These are phyloP conservation scores for Myrica gale DNA, from an alignment of 306 rosid genomes.

Conservation along the genomic window DNA sequence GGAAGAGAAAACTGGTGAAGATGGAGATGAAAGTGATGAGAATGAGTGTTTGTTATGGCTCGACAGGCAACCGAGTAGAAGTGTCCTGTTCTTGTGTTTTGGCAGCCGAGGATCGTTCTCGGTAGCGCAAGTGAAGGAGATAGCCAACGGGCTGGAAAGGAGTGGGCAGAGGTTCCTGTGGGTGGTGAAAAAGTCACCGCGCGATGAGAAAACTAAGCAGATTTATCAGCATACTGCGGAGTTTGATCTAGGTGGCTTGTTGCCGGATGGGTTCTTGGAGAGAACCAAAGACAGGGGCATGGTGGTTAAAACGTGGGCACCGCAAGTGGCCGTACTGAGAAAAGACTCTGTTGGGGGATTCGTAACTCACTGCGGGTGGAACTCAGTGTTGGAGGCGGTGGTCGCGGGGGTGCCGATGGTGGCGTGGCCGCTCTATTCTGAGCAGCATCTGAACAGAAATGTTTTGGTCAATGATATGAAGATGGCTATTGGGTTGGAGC, in stretches of 20 bases:
- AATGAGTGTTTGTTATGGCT: slow-evolving; percentile 31
- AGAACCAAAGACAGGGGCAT: slow-evolving; percentile 45
- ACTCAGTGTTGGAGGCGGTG: slow-evolving; percentile 44
- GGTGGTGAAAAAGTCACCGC: slow-evolving; percentile 26
- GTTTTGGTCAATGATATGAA: slow-evolving; percentile 50
- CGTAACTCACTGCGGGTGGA: slow-evolving; percentile 34
- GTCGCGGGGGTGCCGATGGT: slow-evolving; percentile 49
- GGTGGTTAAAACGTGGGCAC: slow-evolving; percentile 55
- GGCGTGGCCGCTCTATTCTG: slow-evolving; percentile 62
- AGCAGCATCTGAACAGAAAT: slow-evolving; percentile 43
- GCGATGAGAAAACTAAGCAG: slow-evolving; percentile 9
- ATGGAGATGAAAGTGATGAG: neutral
- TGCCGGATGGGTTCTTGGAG: slow-evolving; percentile 10
- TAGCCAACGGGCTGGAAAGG: slow-evolving; percentile 30
- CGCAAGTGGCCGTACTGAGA: slow-evolving; percentile 43
- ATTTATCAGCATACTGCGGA: neutral
- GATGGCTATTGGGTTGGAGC: slow-evolving; percentile 34
- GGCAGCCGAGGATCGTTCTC: slow-evolving; percentile 33
- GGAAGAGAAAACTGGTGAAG: neutral
- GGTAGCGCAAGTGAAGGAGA: slow-evolving; percentile 20
- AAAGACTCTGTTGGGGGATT: slow-evolving; percentile 60
- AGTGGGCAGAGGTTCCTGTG: slow-evolving; percentile 37
- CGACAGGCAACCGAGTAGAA: slow-evolving; percentile 25
- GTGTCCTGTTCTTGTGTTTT: slow-evolving; percentile 35
- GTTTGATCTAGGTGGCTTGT: neutral